Evolutionary conservation across 2,329 filamentous ascomycete species (phyloP), one percentile per base, ranked within the genome.

Genomic region (Cladophialophora immunda): DNA sequence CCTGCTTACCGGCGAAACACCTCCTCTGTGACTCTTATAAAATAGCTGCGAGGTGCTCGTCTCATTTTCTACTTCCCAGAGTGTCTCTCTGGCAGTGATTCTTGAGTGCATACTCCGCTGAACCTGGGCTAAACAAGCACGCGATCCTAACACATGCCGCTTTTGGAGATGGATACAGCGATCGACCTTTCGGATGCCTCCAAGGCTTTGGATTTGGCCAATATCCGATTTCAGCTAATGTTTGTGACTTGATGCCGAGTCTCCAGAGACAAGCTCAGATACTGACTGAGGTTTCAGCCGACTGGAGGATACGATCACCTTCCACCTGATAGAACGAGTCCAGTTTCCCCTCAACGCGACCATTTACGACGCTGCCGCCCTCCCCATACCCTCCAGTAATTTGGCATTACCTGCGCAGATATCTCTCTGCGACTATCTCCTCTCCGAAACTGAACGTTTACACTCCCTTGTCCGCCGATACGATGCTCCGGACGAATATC

Each of bases 271-370:
- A 11, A 64, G 22, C n/a, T 50, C 38, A 36, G 53, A 52, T 36
- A 30, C 67, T 72, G 57, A 73, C 53, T 47, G 13, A n/a, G n/a
- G 41, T 56, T 56, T 58, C 75, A 99, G 95, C 76, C 95, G 95
- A 22, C 86, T 98, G 19, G 95, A 99, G 82, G 95, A 99, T 77
- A 98, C 94, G 68, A 98, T 99, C 76, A 97, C 92, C 72, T 97
- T 97, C 81, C 92, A 97, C 80, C 85, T 99, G 45, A 98, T 98
- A 76, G 95, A 99, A 82, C 90, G 95, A 47, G 94, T 94, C n/a
- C 95, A 99, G 79, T 99, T 98, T 79, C 93, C 94, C 3, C 86
- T 96, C 71, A 98, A 97, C 82, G 84, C 87, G 76, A 92, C 89
- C 75, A 94, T 98, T 80, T 99, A 99, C 82, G 79, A 83, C 13